Conservation (phyloP, 1,284 basidiomycete species). For the Ustilago shanxiensis region DNA sequence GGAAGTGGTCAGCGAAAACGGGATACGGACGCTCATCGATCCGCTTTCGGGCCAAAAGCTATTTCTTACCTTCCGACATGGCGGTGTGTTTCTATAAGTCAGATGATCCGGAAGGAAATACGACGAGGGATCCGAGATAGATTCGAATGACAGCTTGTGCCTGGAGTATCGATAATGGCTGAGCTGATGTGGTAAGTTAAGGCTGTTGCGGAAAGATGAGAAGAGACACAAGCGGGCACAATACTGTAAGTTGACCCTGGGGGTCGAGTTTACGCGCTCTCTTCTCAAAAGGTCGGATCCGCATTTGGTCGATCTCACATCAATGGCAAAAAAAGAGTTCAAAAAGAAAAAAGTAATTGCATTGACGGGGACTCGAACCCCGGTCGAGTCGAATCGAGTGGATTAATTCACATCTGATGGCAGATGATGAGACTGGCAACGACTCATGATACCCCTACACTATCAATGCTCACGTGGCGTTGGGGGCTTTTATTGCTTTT, state of each 20-base stretch:
- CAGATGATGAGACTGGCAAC: slow-evolving; percentile 46
- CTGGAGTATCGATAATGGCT: background rate
- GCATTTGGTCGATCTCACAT: background rate
- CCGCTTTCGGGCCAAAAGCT: background rate
- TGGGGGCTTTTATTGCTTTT: background rate
- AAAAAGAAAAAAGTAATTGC: slow-evolving; percentile 33
- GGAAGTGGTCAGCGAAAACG: background rate
- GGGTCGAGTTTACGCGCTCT: background rate
- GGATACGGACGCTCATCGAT: background rate
- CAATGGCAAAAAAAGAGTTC: background rate
- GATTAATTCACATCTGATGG: slow-evolving; percentile 13
- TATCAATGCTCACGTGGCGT: slow-evolving; percentile 44
- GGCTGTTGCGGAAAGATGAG: slow-evolving; percentile 2
- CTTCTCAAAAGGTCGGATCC: slow-evolving; percentile 21
- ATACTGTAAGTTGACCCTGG: background rate
- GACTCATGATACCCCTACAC: slow-evolving; percentile 57
- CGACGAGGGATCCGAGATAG: background rate
- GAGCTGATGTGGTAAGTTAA: background rate
- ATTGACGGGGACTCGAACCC: slow-evolving; percentile 62
- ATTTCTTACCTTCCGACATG: slow-evolving; percentile 45
- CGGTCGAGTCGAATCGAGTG: slow-evolving; percentile 53
- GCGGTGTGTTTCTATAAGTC: background rate
- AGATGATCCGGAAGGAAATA: background rate
- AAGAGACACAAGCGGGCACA: background rate
- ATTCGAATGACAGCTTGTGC: background rate